Evolutionary conservation across 768 basidiomycete genomes (phyloP).

Genomic region (Tylopilus rubrobrunneus): DNA sequence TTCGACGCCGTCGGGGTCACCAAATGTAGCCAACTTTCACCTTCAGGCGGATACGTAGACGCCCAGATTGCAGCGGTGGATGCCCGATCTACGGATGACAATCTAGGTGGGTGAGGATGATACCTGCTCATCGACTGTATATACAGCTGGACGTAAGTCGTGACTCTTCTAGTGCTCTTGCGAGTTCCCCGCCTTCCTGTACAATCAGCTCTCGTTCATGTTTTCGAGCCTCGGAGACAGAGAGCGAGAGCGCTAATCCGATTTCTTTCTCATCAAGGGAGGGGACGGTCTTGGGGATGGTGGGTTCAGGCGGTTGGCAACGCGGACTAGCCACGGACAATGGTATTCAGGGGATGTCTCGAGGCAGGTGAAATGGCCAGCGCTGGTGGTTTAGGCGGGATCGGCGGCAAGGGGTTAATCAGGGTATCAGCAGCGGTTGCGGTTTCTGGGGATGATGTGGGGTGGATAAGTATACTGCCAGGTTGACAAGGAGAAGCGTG

Average conservation of each 20-base stretch:
- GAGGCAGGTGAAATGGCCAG: constrained; percentile 10
- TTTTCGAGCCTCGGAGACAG: constrained; percentile 35
- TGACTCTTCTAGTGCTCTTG: constrained; percentile 58
- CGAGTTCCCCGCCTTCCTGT: constrained; percentile 63
- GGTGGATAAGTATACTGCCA: constrained; percentile 18
- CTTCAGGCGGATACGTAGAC: constrained; percentile 18
- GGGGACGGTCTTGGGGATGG: constrained; percentile 11
- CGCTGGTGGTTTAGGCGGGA: constrained; percentile 38
- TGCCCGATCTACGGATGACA: constrained; percentile 12
- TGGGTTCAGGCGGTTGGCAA: constrained; percentile 1
- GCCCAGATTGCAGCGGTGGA: constrained; percentile 15
- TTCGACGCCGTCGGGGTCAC: constrained; percentile 25
- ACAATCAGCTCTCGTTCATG: constrained; percentile 23
- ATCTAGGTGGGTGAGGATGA: constrained; percentile 4
- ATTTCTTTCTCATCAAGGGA: constrained; percentile 42
- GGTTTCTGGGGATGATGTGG: constrained; percentile 29
- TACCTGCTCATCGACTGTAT: constrained; percentile 9
- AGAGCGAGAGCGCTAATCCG: constrained; percentile 47
- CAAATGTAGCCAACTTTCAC: constrained; percentile 31
- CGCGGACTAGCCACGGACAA: constrained; percentile 12
- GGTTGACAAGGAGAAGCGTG: constrained; percentile 9
- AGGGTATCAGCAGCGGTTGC: constrained; percentile 24
- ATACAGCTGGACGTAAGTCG: constrained; percentile 18
- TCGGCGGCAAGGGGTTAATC: constrained; percentile 35
- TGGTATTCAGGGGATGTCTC: constrained; percentile 33